Percentiles rank a stretch among this genome's conserved stretches.
These are phyloP conservation scores for Salix suchowensis DNA, from an alignment of 345 rosid genomes.

Conservation along the genomic window DNA sequence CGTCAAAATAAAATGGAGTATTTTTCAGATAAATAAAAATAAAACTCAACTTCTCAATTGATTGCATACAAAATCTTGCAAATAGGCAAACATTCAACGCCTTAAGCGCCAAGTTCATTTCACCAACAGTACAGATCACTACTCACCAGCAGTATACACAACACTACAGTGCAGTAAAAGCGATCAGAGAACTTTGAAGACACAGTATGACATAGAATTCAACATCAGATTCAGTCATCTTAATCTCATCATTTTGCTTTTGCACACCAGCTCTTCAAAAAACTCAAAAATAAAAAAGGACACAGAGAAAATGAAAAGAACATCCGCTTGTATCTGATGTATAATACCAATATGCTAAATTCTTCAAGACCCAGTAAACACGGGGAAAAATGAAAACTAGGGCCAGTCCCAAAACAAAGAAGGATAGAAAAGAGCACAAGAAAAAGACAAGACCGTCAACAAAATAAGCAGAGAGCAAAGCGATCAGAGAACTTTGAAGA, in stretches of 20 bases:
- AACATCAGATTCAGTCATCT: background rate
- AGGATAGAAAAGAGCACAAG: background rate
- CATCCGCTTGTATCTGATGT: too few relatives aligned
- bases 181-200: background rate
- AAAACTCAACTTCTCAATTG: too few relatives aligned
- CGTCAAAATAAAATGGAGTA: too few relatives aligned
- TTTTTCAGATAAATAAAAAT: too few relatives aligned
- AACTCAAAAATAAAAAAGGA: background rate
- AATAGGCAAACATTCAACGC: too few relatives aligned
- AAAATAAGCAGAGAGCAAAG: slow-evolving; percentile 2
- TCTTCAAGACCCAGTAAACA: background rate
- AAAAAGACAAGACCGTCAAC: background rate
- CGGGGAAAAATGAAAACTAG: background rate
- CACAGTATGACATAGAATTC: background rate
- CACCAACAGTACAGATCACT: background rate
- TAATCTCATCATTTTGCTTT: background rate
- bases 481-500: slow-evolving; percentile 50
- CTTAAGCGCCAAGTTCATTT: too few relatives aligned
- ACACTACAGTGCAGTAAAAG: background rate
- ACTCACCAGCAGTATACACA: background rate
- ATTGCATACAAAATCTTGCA: too few relatives aligned
- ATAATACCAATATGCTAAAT: background rate
- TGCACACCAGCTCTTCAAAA: too few relatives aligned
- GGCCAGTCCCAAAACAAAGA: too few relatives aligned
- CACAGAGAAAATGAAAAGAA: too few relatives aligned